Evolutionary conservation across 192 early-diverging fungal species (phyloP).

Genomic region (Globomyces pollinis-pini): DNA sequence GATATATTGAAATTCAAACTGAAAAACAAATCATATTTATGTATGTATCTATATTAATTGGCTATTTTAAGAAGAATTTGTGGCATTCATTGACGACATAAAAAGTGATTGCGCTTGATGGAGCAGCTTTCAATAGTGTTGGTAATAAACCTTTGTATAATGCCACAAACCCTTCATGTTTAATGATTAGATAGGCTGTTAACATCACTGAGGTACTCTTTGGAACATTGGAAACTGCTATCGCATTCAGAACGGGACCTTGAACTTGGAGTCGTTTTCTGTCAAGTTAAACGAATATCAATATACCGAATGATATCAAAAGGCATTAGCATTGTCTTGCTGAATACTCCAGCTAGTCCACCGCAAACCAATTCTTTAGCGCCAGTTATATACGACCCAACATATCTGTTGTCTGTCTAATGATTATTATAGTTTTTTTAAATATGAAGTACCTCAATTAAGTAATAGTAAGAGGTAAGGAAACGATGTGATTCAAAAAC

Average conservation of each 20-base stretch:
- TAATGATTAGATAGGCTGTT: conserved; percentile 59
- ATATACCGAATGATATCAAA: conserved; percentile 68
- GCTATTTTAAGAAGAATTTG: not conserved
- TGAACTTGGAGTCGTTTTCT: conserved; percentile 58
- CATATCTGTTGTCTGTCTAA: conserved; percentile 17
- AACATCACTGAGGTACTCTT: conserved; percentile 50
- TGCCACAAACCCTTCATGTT: conserved; percentile 69
- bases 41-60: too few relatives aligned
- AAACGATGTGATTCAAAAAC: conserved; percentile 75
- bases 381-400: conserved; percentile 8
- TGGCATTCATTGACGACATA: conserved; percentile 44
- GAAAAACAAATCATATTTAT: too few relatives aligned
- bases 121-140: conserved; percentile 78
- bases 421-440: not conserved
- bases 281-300: not conserved
- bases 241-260: conserved; percentile 57
- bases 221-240: conserved; percentile 58
- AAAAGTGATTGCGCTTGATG: conserved; percentile 80
- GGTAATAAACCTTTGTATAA: conserved; percentile 86
- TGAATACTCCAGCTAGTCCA: conserved; percentile 68
- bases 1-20: too few relatives aligned
- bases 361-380: conserved; percentile 69
- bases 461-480: conserved; percentile 39
- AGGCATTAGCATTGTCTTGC: conserved; percentile 83
- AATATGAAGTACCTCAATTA: conserved; percentile 21